These are phyloP conservation scores for Cyberlindnera saturnus DNA, from an alignment of 805 yeast species.

Conservation along the genomic window DNA sequence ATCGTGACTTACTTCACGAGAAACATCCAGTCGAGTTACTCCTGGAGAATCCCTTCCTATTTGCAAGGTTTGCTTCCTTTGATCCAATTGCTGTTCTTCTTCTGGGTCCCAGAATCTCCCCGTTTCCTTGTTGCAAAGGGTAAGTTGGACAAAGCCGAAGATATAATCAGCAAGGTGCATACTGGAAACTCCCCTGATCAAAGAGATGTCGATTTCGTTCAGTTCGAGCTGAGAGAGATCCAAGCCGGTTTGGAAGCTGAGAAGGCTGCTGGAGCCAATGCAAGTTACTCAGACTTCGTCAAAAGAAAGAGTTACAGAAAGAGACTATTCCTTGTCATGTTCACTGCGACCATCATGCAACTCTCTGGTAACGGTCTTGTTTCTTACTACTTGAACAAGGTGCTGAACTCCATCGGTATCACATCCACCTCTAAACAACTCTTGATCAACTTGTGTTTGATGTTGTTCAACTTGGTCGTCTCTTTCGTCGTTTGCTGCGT, in stretches of 20 bases:
- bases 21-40: conserved; percentile 24
- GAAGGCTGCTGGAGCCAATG: conserved; percentile 23
- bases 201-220: conserved; percentile 21
- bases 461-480: conserved; percentile 36
- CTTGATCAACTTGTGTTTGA: conserved; percentile 42
- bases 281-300: conserved; percentile 33
- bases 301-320: conserved; percentile 29
- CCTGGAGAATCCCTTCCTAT: conserved; percentile 51
- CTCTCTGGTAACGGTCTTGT: conserved; percentile 46
- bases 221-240: conserved; percentile 36
- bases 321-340: conserved; percentile 31
- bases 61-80: conserved; percentile 44
- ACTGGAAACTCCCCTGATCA: conserved; percentile 27
- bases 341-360: conserved; percentile 34
- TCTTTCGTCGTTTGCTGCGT: conserved; percentile 24
- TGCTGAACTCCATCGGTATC: conserved; percentile 48
- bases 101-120: conserved; percentile 45
- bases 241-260: conserved; percentile 35
- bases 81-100: conserved; percentile 30
- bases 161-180: conserved; percentile 33
- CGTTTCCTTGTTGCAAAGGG: conserved; percentile 38
- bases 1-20: conserved; percentile 23
- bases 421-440: conserved; percentile 38
- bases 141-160: conserved; percentile 36
- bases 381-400: conserved; percentile 43